phyloP scores from a whole-genome alignment of 306 rosid species.

The Vigna hirtella region DNA sequence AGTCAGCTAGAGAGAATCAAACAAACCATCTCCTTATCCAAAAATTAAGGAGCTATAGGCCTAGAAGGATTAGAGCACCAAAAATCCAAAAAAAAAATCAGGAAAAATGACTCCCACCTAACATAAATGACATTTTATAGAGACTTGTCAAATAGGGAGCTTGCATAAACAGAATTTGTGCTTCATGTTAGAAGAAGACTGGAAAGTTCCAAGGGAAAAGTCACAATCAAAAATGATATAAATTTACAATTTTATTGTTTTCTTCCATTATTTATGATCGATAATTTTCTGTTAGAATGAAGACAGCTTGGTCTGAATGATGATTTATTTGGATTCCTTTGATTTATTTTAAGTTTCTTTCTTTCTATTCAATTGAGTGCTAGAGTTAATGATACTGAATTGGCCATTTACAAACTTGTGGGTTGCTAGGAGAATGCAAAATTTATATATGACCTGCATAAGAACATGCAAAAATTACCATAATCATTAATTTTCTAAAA shows the following conservation, averaged over 20 bases:
- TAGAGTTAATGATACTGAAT: neutral
- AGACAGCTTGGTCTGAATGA: conserved; percentile 11
- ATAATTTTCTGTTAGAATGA: conserved; percentile 5
- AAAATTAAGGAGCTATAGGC: conserved; percentile 13
- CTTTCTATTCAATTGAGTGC: conserved; percentile 1
- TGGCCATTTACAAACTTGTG: neutral
- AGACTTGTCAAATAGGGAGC: neutral
- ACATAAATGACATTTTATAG: neutral
- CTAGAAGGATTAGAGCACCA: conserved; percentile 2
- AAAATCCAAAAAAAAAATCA: neutral
- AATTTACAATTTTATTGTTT: neutral
- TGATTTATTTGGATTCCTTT: conserved; percentile 5
- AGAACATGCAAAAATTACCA: neutral
- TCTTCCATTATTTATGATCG: conserved; percentile 10
- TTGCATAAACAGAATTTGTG: neutral
- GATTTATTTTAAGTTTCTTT: conserved; percentile 17
- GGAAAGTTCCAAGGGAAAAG: conserved; percentile 2
- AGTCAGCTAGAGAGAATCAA: neutral
- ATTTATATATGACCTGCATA: neutral
- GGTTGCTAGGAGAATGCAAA: neutral
- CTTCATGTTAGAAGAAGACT: conserved; percentile 4
- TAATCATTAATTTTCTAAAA: conserved; percentile 26
- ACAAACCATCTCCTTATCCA: neutral
- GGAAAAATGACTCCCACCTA: neutral
- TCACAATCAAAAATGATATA: neutral